Base-by-base conservation (phyloP, 345 rosid species). In the Heritiera fomes region DNA sequence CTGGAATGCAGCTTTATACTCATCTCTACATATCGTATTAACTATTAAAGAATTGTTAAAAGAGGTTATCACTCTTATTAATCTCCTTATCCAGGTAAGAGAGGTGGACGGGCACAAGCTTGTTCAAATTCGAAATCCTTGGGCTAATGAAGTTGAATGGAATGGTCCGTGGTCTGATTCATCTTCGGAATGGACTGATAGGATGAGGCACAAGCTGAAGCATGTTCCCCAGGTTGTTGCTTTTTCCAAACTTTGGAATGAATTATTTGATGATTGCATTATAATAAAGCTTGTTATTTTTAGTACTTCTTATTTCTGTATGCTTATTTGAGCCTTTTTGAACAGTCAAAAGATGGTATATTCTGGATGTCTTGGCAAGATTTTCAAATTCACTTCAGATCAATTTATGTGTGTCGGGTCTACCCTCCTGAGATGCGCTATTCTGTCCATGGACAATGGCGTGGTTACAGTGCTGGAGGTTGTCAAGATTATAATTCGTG, bases 321-420 rank as follows among this genome's bases (percentile, higher is more conserved):
- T 40, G 38, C 60, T 83, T n/a, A 72, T 80, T 76, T 80, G 68
- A 23, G 77, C 58, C 18, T 52, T 78, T 15, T 87, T 82, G 70
- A 84, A 86, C 98, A 97, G 99, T 90, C 99, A 71, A 94, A 89
- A 78, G 98, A 97, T 78, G 99, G 99, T 73, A 97, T 97, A 83
- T 97, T 97, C 88, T 97, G 99, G 99, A 97, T 97, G 99, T 97
- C 96, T 47, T 97, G 99, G 99, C 98, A 97, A 94, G 99, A 97
- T 81, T 97, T 97, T 76, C 99, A 97, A 87, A 94, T 97, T 82
- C 98, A 97, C 86, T 97, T 97, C 88, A 87, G 98, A 69, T 97
- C 99, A n/a, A 94, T 97, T 78, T 97, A 97, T 82, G 98, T 94
- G 41, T 97, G 99, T 73, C 98, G 99, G 20, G 94, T 97, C 75